Evolutionary conservation across 75 land plant genomes (phyloP).

Genomic region (Cupressus sempervirens): DNA sequence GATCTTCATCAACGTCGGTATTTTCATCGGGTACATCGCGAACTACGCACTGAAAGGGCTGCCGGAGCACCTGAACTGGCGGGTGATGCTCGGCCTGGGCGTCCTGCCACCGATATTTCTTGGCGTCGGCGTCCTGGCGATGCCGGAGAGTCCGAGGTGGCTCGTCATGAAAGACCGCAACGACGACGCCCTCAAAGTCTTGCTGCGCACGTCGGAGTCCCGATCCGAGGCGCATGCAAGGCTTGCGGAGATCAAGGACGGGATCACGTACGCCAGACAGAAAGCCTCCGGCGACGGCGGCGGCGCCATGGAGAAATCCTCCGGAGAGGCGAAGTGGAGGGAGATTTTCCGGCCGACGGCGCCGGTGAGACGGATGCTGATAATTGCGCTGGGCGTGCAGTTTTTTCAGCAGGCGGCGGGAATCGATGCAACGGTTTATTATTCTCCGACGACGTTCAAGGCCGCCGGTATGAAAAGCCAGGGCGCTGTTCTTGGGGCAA

Average conservation of each 20-base stretch:
- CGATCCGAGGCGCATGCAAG: constrained; percentile 30
- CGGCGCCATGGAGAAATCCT: neutral
- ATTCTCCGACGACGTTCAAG: constrained; percentile 70
- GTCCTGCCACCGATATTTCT: constrained; percentile 59
- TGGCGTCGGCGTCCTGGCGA: constrained; percentile 43
- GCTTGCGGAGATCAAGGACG: constrained; percentile 28
- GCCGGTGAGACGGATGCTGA: constrained; percentile 58
- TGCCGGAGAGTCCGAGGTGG: constrained; percentile 98
- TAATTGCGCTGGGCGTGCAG: constrained; percentile 67
- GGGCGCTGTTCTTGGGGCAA: constrained; percentile 36
- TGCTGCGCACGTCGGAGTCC: constrained; percentile 28
- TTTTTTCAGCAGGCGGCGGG: constrained; percentile 93
- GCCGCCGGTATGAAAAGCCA: constrained; percentile 53
- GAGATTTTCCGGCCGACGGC: constrained; percentile 57
- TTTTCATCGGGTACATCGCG: constrained; percentile 67
- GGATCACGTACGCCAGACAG: constrained; percentile 32
- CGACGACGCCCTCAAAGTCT: constrained; percentile 48
- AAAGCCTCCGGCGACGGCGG: neutral
- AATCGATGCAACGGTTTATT: constrained; percentile 81
- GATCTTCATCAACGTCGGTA: constrained; percentile 75
- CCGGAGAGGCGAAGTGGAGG: constrained; percentile 64
- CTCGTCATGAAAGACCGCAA: constrained; percentile 63
- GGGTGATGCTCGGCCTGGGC: constrained; percentile 80
- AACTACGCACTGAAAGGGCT: constrained; percentile 58
- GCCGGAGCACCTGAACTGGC: constrained; percentile 48